Conservation (phyloP, 169 alveolate genomes). For the Babesia divergens region DNA sequence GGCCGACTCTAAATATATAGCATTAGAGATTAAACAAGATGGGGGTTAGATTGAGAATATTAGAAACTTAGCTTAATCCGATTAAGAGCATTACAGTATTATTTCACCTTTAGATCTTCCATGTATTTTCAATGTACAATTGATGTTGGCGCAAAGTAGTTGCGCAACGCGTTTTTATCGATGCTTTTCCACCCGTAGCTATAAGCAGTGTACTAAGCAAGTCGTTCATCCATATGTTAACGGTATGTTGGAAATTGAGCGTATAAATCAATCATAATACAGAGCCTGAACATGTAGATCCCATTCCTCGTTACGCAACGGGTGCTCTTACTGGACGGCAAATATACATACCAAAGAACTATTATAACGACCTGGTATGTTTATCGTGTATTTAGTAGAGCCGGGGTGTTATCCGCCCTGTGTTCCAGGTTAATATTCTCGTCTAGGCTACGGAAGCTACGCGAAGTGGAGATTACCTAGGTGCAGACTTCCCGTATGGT, state of each 20-base stretch:
- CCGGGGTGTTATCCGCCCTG: too few species aligned
- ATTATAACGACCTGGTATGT: slow-evolving; percentile 63
- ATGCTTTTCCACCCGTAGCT: slow-evolving; percentile 53
- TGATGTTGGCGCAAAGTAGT: too few species aligned
- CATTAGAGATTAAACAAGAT: too few species aligned
- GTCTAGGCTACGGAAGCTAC: slow-evolving; percentile 53
- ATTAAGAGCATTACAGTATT: too few species aligned
- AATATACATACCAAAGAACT: slow-evolving; percentile 67
- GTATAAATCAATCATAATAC: background rate
- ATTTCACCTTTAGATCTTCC: too few species aligned
- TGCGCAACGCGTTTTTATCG: background rate
- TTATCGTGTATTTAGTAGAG: too few species aligned
- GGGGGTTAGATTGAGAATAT: too few species aligned
- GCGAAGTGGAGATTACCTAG: slow-evolving; percentile 80
- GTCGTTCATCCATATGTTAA: slow-evolving; percentile 56
- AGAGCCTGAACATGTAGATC: slow-evolving; percentile 75
- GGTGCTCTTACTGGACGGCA: slow-evolving; percentile 59
- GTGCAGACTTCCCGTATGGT: slow-evolving; percentile 77
- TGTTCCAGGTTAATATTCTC: too few species aligned
- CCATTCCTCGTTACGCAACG: slow-evolving; percentile 52
- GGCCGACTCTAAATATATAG: too few species aligned
- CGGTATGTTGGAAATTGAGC: slow-evolving; percentile 10
- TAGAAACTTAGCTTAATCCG: too few species aligned
- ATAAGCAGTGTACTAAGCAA: slow-evolving; percentile 62
- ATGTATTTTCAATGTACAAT: too few species aligned